Percentiles rank a stretch among this genome's conserved stretches.
Conservation (phyloP, 352 stramenopile species). For the Globisporangium polare region DNA sequence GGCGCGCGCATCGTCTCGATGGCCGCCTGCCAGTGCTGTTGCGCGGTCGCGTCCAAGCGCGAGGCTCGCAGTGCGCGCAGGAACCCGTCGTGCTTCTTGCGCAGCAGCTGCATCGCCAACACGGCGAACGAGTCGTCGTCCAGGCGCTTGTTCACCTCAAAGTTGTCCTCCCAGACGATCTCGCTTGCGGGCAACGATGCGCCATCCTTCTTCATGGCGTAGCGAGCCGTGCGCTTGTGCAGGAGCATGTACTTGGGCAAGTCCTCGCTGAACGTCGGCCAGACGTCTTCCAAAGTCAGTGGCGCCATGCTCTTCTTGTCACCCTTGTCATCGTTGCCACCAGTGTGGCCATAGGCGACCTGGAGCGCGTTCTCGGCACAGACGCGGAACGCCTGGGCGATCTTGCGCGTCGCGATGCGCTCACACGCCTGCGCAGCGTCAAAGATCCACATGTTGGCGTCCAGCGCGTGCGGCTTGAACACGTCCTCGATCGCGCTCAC, state of each 20-base stretch:
- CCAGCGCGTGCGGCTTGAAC: constrained; percentile 35
- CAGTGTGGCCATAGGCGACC: constrained; percentile 16
- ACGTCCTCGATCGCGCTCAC: constrained; percentile 27
- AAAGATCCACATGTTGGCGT: constrained; percentile 31
- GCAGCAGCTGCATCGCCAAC: constrained; percentile 41
- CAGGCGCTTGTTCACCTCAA: constrained; percentile 20
- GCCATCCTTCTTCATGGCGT: constrained; percentile 19
- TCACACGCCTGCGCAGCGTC: constrained; percentile 15
- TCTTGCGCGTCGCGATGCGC: constrained; percentile 17
- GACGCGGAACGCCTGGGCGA: constrained; percentile 24
- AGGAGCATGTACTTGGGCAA: constrained; percentile 56
- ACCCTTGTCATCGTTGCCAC: background rate
- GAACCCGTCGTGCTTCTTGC: constrained; percentile 50
- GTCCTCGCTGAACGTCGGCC: constrained; percentile 37
- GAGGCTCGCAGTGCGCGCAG: constrained; percentile 35
- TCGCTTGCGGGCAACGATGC: background rate
- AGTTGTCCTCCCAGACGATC: constrained; percentile 33
- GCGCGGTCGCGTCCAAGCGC: constrained; percentile 27
- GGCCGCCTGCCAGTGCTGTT: constrained; percentile 37
- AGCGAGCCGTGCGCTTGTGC: constrained; percentile 53
- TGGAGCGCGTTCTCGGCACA: constrained; percentile 34
- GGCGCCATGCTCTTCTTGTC: background rate
- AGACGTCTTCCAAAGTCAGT: constrained; percentile 35
- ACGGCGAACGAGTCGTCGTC: constrained; percentile 18
- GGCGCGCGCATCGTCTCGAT: constrained; percentile 25